Conservation (phyloP, 805 yeast genomes). For the Scheffersomyces coipomensis region DNA sequence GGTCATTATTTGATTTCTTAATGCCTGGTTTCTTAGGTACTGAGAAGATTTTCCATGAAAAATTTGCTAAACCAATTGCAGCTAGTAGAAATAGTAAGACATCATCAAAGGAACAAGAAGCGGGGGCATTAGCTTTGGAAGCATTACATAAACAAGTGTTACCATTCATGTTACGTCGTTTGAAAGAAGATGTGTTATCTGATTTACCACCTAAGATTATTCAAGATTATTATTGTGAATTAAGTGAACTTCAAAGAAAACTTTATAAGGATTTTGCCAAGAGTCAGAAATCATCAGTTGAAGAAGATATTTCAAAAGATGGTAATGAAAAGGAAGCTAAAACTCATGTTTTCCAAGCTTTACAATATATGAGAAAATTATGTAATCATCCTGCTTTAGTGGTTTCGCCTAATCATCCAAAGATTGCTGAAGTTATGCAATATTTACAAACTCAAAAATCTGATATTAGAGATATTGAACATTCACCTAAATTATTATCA, state of each 20-base stretch:
- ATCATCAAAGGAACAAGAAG: constrained; percentile 90
- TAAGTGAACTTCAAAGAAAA: constrained; percentile 85
- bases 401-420: constrained; percentile 79
- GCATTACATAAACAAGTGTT: constrained; percentile 94
- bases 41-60: constrained; percentile 89
- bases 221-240: constrained; percentile 96
- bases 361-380: constrained; percentile 94
- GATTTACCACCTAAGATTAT: constrained; percentile 98
- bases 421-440: constrained; percentile 61
- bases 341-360: constrained; percentile 94
- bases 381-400: constrained; percentile 97
- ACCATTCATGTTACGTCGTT: constrained; percentile 93
- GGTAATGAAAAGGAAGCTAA: constrained; percentile 49
- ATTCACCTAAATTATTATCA: constrained; percentile 89
- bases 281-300: constrained; percentile 74
- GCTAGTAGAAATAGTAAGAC: constrained; percentile 88
- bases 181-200: constrained; percentile 92
- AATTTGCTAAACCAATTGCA: constrained; percentile 97
- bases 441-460: constrained; percentile 59
- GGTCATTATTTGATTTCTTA: constrained; percentile 96
- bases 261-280: constrained; percentile 86
- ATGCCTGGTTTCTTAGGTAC: constrained; percentile 99
- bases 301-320: constrained; percentile 54
- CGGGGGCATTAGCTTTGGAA: constrained; percentile 93
- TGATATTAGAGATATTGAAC: constrained; percentile 67